Conservation (phyloP, 306 rosid species). For the Dicorynia guianensis region DNA sequence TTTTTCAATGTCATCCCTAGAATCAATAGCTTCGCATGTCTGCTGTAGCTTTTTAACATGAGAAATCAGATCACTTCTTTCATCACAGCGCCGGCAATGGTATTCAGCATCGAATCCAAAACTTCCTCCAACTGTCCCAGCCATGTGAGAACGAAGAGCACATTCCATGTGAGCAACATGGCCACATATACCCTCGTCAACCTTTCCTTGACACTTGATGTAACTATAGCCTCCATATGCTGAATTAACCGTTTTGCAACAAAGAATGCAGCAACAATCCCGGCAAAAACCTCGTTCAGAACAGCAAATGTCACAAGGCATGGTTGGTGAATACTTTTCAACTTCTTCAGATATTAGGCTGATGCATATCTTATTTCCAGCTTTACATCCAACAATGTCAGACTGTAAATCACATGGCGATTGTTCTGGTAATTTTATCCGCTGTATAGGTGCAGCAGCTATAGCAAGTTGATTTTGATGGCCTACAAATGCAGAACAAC, state of each 20-base stretch:
- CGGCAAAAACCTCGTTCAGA: constrained; percentile 76
- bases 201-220: constrained; percentile 63
- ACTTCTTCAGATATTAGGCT: constrained; percentile 51
- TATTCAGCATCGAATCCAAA: constrained; percentile 78
- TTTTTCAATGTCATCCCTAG: constrained; percentile 62
- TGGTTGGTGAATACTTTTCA: constrained; percentile 47
- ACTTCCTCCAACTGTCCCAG: constrained; percentile 76
- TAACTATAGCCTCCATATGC: constrained; percentile 69
- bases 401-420: constrained; percentile 40
- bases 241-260: constrained; percentile 62
- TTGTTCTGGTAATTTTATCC: constrained; percentile 39
- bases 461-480: constrained; percentile 27
- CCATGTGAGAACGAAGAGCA: constrained; percentile 68
- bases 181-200: constrained; percentile 63
- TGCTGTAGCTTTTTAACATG: constrained; percentile 60
- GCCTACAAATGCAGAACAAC: constrained; percentile 46
- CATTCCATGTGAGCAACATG: constrained; percentile 85
- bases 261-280: constrained; percentile 84
- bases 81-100: constrained; percentile 90
- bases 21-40: constrained; percentile 57
- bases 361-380: constrained; percentile 63
- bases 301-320: constrained; percentile 85
- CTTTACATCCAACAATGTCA: constrained; percentile 61
- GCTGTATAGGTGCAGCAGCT: constrained; percentile 56
- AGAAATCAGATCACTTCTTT: constrained; percentile 69